A percentile compares a stretch with the other conserved stretches of the same genome.
Conservation (phyloP, 148 eudicot species). For the Chenopodium formosanum region DNA sequence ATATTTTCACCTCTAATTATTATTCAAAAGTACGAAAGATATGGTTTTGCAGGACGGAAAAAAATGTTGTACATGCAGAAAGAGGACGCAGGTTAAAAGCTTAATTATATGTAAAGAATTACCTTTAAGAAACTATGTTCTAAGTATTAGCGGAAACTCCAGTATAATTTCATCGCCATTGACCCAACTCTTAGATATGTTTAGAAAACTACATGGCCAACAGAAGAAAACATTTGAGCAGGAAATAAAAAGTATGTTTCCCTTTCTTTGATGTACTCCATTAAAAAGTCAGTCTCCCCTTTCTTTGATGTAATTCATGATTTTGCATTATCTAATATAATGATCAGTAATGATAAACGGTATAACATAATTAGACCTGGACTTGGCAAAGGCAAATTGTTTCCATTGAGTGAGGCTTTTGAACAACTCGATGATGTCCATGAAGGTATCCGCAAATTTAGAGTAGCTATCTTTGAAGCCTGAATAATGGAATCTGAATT, state of each 20-base stretch:
- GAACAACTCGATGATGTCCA: constrained; percentile 60
- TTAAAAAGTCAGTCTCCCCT: neutral
- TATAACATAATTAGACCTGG: constrained; percentile 47
- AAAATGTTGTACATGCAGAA: neutral
- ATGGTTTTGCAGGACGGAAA: neutral
- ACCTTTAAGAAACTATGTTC: constrained; percentile 77
- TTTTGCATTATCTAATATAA: neutral
- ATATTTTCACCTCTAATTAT: neutral
- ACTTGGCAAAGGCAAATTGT: constrained; percentile 39
- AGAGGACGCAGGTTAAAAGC: neutral
- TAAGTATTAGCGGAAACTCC: constrained; percentile 55
- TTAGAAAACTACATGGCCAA: constrained; percentile 62
- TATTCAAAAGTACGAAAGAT: neutral
- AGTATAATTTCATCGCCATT: constrained; percentile 54
- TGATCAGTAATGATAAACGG: neutral
- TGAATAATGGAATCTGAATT: constrained; percentile 1
- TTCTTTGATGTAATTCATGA: neutral
- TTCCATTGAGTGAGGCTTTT: constrained; percentile 52
- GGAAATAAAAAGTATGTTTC: neutral
- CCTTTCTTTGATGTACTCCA: neutral
- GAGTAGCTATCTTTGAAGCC: constrained; percentile 38
- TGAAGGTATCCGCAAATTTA: constrained; percentile 70
- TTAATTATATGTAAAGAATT: neutral
- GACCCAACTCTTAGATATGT: constrained; percentile 59
- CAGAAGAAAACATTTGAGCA: neutral